Evolutionary conservation across 345 rosid species (phyloP).

Genomic region (Citrus maxima): DNA sequence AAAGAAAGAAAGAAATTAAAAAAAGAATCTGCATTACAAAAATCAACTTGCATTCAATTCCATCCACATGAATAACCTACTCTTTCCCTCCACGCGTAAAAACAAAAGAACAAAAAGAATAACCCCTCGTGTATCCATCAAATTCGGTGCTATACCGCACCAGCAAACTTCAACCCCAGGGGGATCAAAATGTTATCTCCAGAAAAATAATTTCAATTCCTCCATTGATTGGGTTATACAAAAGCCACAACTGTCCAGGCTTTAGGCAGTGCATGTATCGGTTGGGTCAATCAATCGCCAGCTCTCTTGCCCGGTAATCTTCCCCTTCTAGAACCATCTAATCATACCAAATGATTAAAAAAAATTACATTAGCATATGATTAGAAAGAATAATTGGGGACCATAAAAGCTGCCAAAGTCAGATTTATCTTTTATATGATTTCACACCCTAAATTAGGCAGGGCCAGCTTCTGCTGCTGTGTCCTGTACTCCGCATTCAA

Average conservation of each 20-base stretch:
- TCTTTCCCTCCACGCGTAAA: background rate
- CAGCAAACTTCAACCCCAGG: background rate
- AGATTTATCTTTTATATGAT: constrained; percentile 9
- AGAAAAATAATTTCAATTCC: background rate
- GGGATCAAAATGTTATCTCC: background rate
- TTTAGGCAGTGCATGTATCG: background rate
- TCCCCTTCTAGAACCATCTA: constrained; percentile 23
- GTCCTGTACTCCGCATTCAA: constrained; percentile 16
- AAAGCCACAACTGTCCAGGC: background rate
- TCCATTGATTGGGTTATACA: background rate
- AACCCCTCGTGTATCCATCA: background rate
- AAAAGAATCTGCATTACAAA: background rate
- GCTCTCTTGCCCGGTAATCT: background rate
- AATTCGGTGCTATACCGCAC: background rate
- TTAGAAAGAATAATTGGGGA: constrained; percentile 14
- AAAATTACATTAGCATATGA: constrained; percentile 5
- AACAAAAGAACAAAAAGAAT: background rate
- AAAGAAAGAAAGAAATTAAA: background rate
- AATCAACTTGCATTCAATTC: constrained; percentile 11
- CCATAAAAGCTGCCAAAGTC: constrained; percentile 22
- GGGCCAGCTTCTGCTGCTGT: constrained; percentile 17
- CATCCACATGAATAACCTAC: constrained; percentile 41
- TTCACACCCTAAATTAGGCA: background rate
- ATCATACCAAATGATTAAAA: constrained; percentile 18
- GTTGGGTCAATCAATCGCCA: background rate